These are phyloP conservation scores for Monosporozyma unispora DNA, from an alignment of 805 yeast species.

Conservation along the genomic window DNA sequence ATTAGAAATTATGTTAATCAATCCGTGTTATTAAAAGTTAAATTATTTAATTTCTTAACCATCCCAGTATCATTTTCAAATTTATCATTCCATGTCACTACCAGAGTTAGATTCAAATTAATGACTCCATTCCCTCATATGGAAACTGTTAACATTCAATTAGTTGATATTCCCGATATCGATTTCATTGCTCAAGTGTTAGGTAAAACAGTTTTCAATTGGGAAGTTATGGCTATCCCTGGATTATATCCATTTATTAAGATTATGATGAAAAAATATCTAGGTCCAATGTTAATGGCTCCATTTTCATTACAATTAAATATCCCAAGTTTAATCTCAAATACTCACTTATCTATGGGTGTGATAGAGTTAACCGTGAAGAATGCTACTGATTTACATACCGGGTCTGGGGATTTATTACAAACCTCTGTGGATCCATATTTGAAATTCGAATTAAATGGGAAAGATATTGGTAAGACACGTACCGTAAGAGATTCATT, in stretches of 20 bases:
- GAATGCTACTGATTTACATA: constrained; percentile 58
- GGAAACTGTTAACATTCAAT: constrained; percentile 78
- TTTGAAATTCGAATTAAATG: constrained; percentile 57
- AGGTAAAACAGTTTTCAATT: constrained; percentile 76
- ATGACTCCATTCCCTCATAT: constrained; percentile 88
- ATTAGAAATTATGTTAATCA: constrained; percentile 78
- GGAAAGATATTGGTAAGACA: constrained; percentile 55
- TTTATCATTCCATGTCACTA: constrained; percentile 63
- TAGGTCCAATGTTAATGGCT: constrained; percentile 78
- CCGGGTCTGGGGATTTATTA: constrained; percentile 46
- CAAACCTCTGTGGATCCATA: constrained; percentile 90
- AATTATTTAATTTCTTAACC: constrained; percentile 64
- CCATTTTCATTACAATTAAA: constrained; percentile 93
- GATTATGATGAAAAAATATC: constrained; percentile 76
- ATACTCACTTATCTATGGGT: constrained; percentile 83
- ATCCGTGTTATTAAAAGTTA: constrained; percentile 64
- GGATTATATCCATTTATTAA: constrained; percentile 77
- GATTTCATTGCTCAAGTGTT: constrained; percentile 68
- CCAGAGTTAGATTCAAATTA: constrained; percentile 80
- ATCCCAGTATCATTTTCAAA: constrained; percentile 75
- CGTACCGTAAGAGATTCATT: constrained; percentile 56
- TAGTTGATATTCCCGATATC: constrained; percentile 79
- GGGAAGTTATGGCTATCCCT: constrained; percentile 82
- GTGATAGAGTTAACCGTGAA: constrained; percentile 63
- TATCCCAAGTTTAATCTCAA: constrained; percentile 81